phyloP scores from a whole-genome alignment of 768 basidiomycete genomes.

The Hygrophorus pudorinus region DNA sequence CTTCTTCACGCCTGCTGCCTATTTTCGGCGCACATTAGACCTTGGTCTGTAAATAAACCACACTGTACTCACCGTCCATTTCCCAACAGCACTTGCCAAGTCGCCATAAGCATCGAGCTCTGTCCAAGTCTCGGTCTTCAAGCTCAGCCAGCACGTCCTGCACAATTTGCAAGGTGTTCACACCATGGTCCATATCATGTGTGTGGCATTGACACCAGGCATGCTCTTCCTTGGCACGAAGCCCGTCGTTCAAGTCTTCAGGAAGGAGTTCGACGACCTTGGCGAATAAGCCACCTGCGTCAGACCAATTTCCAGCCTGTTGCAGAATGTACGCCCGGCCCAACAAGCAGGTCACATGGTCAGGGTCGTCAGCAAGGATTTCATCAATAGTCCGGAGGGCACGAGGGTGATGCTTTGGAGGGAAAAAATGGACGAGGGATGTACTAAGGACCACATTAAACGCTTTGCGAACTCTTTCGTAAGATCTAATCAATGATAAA shows the following conservation, averaged over 20 bases:
- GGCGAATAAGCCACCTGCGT: constrained; percentile 55
- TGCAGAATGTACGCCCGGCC: constrained; percentile 68
- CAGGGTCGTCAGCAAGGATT: constrained; percentile 51
- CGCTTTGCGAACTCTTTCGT: constrained; percentile 48
- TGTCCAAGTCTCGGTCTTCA: constrained; percentile 41
- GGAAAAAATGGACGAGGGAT: constrained; percentile 73
- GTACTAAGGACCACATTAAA: constrained; percentile 67
- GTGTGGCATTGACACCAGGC: constrained; percentile 75
- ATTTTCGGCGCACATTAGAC: neutral
- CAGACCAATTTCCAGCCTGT: constrained; percentile 51
- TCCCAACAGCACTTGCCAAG: constrained; percentile 72
- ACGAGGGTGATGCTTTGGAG: constrained; percentile 82
- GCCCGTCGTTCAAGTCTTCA: constrained; percentile 32
- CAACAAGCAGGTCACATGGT: constrained; percentile 60
- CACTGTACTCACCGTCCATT: constrained; percentile 39
- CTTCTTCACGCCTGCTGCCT: constrained; percentile 48
- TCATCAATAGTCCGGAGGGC: constrained; percentile 69
- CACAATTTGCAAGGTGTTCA: constrained; percentile 38
- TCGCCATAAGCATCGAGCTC: constrained; percentile 78
- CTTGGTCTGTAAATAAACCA: neutral
- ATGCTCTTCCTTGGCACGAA: constrained; percentile 69
- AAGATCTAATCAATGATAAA: neutral
- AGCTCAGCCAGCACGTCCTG: constrained; percentile 32
- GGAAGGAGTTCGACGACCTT: constrained; percentile 40
- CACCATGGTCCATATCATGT: constrained; percentile 34